Evolutionary conservation across 1,284 basidiomycete species (phyloP).

Genomic region (Cutaneotrichosporon curvatum): DNA sequence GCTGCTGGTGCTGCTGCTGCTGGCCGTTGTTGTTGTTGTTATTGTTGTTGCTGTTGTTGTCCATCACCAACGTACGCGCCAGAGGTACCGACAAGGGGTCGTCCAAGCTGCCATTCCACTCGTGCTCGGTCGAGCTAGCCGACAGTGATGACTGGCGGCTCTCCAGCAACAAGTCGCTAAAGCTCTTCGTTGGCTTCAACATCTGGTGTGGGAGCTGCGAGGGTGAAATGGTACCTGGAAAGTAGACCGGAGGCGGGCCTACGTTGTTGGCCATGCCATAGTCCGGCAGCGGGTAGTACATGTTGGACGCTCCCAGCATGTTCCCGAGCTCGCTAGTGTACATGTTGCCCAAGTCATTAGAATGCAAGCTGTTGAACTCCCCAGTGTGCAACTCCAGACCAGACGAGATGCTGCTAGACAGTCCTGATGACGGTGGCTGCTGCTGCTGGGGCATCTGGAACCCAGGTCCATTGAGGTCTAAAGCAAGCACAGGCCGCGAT

Average conservation of each 20-base stretch:
- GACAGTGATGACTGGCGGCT: conserved; percentile 33
- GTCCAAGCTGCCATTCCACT: conserved; percentile 24
- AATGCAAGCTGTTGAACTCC: background rate
- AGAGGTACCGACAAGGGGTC: conserved; percentile 22
- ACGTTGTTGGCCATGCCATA: background rate
- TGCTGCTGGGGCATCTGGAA: conserved; percentile 13
- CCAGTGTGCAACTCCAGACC: conserved; percentile 11
- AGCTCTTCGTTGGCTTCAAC: conserved; percentile 31
- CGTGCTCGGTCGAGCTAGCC: conserved; percentile 31
- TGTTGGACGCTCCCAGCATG: background rate
- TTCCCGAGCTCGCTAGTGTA: no score
- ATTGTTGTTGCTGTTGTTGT: conserved; percentile 2
- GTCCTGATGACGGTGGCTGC: conserved; percentile 17
- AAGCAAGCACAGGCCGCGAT: conserved; percentile 21
- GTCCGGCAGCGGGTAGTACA: conserved; percentile 11
- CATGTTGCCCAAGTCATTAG: no score
- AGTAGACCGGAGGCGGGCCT: conserved; percentile 3
- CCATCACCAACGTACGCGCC: conserved; percentile 16
- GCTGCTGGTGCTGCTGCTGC: background rate
- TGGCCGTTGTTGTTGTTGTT: background rate
- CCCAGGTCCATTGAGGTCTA: conserved; percentile 19
- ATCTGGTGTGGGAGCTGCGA: conserved; percentile 26
- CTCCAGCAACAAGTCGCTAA: conserved; percentile 31
- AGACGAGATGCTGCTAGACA: conserved; percentile 15
- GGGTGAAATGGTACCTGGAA: conserved; percentile 34